Conservation (phyloP, 116 monocot genomes). For the Dioscorea cayenensis region DNA sequence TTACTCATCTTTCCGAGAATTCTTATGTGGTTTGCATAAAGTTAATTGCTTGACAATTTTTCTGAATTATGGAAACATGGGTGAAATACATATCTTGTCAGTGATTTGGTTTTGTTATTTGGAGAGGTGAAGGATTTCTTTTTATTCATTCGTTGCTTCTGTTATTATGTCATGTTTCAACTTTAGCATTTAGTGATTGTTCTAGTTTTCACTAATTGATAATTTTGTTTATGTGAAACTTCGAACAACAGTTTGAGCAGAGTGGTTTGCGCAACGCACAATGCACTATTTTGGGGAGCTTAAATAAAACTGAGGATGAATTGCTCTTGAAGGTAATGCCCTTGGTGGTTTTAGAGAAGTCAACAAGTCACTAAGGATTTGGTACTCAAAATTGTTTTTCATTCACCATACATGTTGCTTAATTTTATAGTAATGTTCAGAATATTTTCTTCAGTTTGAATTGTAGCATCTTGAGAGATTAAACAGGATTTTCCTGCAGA, state of each 20-base stretch:
- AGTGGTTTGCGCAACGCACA: constrained; percentile 63
- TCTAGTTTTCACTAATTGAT: neutral
- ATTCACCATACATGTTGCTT: neutral
- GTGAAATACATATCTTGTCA: too few relatives aligned
- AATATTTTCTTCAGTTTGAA: neutral
- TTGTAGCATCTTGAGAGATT: neutral
- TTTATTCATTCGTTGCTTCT: too few relatives aligned
- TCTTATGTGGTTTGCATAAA: too few relatives aligned
- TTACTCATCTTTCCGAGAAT: too few relatives aligned
- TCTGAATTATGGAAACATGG: neutral
- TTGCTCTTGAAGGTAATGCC: constrained; percentile 48
- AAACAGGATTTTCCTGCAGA: constrained; percentile 31
- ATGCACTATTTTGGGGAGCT: constrained; percentile 72
- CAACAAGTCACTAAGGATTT: too few relatives aligned
- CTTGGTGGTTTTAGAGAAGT: neutral
- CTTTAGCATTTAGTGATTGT: neutral
- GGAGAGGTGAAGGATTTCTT: too few relatives aligned
- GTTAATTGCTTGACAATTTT: neutral
- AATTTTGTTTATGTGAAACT: neutral
- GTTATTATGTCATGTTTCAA: too few relatives aligned
- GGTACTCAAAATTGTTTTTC: too few relatives aligned
- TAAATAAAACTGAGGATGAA: constrained; percentile 54
- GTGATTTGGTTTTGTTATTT: too few relatives aligned
- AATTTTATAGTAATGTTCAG: neutral
- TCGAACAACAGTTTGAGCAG: constrained; percentile 62